Evolutionary conservation across 73 alveolate species (phyloP).

Genomic region (Durusdinium trenchii): DNA sequence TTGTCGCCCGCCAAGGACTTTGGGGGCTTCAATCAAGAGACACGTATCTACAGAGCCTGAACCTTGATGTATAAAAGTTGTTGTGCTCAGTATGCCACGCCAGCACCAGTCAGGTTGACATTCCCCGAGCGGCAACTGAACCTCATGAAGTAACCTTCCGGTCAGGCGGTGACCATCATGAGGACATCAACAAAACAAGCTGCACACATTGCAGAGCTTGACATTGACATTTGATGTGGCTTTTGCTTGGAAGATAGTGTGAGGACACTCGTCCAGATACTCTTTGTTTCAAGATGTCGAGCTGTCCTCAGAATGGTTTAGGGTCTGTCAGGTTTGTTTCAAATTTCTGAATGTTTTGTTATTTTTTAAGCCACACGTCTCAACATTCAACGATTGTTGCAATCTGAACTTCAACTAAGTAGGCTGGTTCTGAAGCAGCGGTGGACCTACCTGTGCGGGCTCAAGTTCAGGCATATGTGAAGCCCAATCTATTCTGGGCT

Average conservation of each 20-base stretch:
- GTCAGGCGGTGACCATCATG: constrained; percentile 77
- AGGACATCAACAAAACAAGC: background rate
- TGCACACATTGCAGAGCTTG: background rate
- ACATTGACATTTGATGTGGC: background rate
- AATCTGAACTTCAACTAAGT: background rate
- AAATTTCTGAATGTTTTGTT: background rate
- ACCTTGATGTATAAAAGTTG: background rate
- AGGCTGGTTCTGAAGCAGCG: no score
- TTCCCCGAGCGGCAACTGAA: constrained; percentile 52
- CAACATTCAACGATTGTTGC: background rate
- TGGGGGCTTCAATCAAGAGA: constrained; percentile 79
- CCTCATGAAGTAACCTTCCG: constrained; percentile 92
- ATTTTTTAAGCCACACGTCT: background rate
- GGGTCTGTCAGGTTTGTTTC: background rate
- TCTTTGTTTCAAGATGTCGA: constrained; percentile 85
- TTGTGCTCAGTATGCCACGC: background rate
- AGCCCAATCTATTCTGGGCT: no score
- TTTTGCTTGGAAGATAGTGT: background rate
- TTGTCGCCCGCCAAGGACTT: constrained; percentile 24
- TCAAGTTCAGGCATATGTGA: no score
- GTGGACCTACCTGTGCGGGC: no score
- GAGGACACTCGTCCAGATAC: constrained; percentile 92
- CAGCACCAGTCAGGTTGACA: constrained; percentile 38
- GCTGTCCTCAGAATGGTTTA: background rate
- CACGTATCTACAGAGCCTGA: constrained; percentile 49